phyloP scores from a whole-genome alignment of 345 rosid genomes.

The Tarenaya hassleriana region DNA sequence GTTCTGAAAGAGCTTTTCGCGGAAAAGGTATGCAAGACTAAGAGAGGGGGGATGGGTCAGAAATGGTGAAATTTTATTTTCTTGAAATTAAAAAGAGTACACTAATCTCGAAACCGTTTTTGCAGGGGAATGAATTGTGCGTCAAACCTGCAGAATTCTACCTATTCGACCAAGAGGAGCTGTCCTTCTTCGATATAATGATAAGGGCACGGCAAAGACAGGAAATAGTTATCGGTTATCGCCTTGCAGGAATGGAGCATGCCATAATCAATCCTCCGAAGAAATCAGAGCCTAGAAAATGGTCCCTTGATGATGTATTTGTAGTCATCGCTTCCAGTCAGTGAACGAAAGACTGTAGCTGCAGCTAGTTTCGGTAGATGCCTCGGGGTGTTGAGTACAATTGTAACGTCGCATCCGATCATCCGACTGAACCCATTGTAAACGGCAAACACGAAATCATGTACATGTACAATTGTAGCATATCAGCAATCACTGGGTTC shows the following conservation, averaged over 20 bases:
- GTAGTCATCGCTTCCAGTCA: slow-evolving; percentile 65
- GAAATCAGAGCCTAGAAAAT: slow-evolving; percentile 56
- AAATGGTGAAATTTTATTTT: not conserved
- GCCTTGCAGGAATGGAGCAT: slow-evolving; percentile 56
- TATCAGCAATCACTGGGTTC: no score
- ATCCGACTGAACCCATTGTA: no score
- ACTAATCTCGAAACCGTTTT: not conserved
- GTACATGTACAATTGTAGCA: no score
- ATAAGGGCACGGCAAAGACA: slow-evolving; percentile 60
- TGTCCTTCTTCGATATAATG: slow-evolving; percentile 67
- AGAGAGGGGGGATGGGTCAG: not conserved
- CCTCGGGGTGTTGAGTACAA: no score
- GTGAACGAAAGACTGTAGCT: slow-evolving; percentile 1
- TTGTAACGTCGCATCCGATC: no score
- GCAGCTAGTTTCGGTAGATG: no score
- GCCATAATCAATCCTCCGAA: slow-evolving; percentile 67
- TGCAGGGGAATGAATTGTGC: slow-evolving; percentile 83
- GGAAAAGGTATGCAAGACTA: slow-evolving; percentile 51
- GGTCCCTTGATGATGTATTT: slow-evolving; percentile 82
- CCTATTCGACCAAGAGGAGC: slow-evolving; percentile 74
- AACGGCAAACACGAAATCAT: no score
- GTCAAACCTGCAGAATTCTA: slow-evolving; percentile 90
- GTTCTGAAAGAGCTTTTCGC: slow-evolving; percentile 86
- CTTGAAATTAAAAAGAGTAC: slow-evolving; percentile 4
- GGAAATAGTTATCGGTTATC: slow-evolving; percentile 74